phyloP scores from a whole-genome alignment of 2,329 filamentous ascomycete species.

The Monosporascus sp. region DNA sequence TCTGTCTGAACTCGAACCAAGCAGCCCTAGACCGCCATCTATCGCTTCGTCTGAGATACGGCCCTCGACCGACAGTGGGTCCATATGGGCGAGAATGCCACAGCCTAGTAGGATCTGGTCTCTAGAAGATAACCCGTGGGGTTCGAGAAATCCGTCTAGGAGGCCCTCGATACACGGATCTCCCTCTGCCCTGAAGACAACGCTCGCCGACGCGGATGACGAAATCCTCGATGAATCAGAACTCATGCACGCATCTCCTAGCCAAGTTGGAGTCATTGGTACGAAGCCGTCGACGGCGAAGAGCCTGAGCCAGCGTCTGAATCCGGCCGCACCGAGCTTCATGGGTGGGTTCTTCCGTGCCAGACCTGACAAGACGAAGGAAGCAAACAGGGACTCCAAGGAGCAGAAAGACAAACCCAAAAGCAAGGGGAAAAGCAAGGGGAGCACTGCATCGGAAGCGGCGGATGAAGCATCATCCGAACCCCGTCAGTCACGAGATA shows the following conservation, averaged over 20 bases:
- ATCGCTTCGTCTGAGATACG: constrained; percentile 66
- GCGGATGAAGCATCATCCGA: constrained; percentile 45
- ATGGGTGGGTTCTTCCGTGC: constrained; percentile 62
- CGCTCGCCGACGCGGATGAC: constrained; percentile 58
- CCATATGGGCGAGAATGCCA: constrained; percentile 62
- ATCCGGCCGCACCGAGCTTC: constrained; percentile 86
- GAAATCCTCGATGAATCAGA: constrained; percentile 57
- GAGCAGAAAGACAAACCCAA: constrained; percentile 24
- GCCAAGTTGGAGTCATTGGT: constrained; percentile 68
- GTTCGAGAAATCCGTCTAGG: constrained; percentile 65
- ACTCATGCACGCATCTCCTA: constrained; percentile 47
- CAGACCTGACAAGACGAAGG: constrained; percentile 27
- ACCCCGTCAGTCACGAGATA: constrained; percentile 50
- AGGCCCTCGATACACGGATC: constrained; percentile 77
- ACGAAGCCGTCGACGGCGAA: constrained; percentile 56
- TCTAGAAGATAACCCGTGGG: constrained; percentile 44
- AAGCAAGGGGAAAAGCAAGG: constrained; percentile 33
- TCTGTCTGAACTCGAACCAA: constrained; percentile 49
- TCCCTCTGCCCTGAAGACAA: constrained; percentile 56
- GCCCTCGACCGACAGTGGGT: constrained; percentile 72
- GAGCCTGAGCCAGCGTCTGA: constrained; percentile 60
- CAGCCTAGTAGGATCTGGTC: constrained; percentile 61
- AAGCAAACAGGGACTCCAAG: constrained; percentile 26
- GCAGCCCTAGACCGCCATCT: constrained; percentile 61
- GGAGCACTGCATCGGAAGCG: constrained; percentile 35